A percentile compares a stretch with the other conserved stretches of the same genome.
phyloP scores from a whole-genome alignment of 1,284 basidiomycete genomes.

The Prillingera fragicola region DNA sequence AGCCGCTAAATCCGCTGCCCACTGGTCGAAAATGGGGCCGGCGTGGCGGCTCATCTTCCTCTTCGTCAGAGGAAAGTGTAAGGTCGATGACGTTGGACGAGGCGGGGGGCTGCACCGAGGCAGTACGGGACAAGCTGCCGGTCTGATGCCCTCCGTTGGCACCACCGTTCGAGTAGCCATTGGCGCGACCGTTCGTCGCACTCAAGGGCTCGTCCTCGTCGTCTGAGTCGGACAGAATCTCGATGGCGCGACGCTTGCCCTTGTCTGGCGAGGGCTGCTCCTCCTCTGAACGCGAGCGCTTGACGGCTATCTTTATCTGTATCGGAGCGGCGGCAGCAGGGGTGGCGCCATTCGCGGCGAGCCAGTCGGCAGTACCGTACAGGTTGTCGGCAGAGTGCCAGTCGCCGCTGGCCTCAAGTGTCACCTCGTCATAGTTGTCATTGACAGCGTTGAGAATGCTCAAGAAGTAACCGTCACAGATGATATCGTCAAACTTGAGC shows the following conservation, averaged over 20 bases:
- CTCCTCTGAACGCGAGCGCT: slow-evolving; percentile 6
- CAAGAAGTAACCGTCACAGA: slow-evolving; percentile 65
- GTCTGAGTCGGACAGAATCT: slow-evolving; percentile 70
- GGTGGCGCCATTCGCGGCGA: slow-evolving; percentile 23
- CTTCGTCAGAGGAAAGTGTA: slow-evolving; percentile 60
- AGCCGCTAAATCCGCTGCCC: slow-evolving; percentile 27
- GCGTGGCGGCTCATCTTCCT: slow-evolving; percentile 37
- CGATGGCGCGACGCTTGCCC: slow-evolving; percentile 51
- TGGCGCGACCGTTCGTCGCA: not conserved
- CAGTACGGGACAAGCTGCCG: not conserved
- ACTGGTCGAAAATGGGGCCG: slow-evolving; percentile 33
- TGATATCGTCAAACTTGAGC: slow-evolving; percentile 72
- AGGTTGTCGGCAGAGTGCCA: slow-evolving; percentile 91
- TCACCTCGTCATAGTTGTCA: slow-evolving; percentile 79
- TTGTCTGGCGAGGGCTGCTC: not conserved
- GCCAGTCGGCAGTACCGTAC: slow-evolving; percentile 69
- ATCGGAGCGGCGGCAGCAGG: slow-evolving; percentile 1
- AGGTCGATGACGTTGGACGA: slow-evolving; percentile 61
- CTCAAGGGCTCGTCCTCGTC: slow-evolving; percentile 59
- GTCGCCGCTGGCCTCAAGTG: slow-evolving; percentile 87
- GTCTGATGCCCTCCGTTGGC: slow-evolving; percentile 1
- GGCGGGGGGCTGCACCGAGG: slow-evolving; percentile 4
- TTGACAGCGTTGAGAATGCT: slow-evolving; percentile 48
- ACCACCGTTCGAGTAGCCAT: slow-evolving; percentile 3
- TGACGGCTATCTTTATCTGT: not conserved